Percentiles rank a stretch among this genome's conserved stretches.
Conservation (phyloP, 139 green algal genomes). For the Yamagishiella unicocca region DNA sequence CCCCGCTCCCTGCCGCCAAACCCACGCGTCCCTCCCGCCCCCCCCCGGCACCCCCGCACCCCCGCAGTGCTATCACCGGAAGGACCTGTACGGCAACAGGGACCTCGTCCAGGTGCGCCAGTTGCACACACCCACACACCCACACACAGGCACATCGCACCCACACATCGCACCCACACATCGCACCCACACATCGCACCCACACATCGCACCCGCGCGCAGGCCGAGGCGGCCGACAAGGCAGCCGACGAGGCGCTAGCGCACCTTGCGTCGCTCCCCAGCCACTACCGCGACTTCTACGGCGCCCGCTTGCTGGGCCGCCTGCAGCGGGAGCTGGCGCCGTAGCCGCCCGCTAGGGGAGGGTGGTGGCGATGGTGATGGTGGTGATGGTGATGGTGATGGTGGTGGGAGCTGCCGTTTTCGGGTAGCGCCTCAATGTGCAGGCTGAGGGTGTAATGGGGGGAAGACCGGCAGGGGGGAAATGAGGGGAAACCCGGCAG, state of each 20-base stretch:
- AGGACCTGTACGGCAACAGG: constrained; percentile 79
- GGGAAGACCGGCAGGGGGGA: too few relatives aligned
- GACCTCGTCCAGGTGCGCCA: constrained; percentile 60
- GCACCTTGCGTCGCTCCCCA: constrained; percentile 51
- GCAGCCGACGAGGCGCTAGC: constrained; percentile 4
- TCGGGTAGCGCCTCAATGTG: too few relatives aligned
- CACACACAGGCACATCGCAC: neutral
- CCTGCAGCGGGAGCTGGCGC: constrained; percentile 14
- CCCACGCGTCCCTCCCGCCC: too few relatives aligned
- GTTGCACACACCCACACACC: neutral
- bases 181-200: neutral
- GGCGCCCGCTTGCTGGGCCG: constrained; percentile 42
- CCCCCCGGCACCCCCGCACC: neutral
- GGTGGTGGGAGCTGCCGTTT: neutral
- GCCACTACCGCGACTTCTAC: constrained; percentile 66
- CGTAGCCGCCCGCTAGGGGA: neutral
- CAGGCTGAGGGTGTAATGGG: too few relatives aligned
- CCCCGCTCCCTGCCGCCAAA: too few relatives aligned
- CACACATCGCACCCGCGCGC: neutral
- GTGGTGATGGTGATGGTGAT: neutral
- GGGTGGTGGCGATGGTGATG: neutral
- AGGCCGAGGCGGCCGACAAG: constrained; percentile 51
- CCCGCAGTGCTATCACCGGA: constrained; percentile 60
- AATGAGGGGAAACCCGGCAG: too few relatives aligned
- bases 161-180: neutral